Conservation (phyloP, 2,329 filamentous ascomycete species). For the Pseudogymnoascus sp. region DNA sequence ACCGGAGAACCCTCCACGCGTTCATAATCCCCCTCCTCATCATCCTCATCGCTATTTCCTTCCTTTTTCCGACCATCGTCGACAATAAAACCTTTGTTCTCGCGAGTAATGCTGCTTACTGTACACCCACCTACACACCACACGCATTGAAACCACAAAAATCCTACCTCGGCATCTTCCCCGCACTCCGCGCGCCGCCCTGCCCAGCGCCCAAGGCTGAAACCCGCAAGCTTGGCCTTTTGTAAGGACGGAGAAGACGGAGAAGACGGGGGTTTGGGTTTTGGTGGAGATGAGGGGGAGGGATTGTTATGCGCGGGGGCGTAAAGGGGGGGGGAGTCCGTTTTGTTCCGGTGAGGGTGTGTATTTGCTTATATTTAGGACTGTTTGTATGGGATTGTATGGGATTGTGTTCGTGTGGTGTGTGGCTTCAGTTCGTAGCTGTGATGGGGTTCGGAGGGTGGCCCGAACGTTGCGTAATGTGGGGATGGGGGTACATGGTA, state of each 20-base stretch:
- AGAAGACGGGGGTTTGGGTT: neutral
- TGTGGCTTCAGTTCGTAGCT: too few species aligned
- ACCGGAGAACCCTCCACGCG: too few species aligned
- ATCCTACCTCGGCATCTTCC: neutral
- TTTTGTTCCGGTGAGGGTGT: too few species aligned
- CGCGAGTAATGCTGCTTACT: neutral
- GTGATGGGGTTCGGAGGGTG: neutral
- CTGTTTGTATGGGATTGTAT: neutral
- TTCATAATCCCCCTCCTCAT: neutral
- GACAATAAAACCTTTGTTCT: too few species aligned
- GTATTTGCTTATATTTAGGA: too few species aligned
- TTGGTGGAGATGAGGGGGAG: neutral
- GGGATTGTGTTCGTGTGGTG: neutral
- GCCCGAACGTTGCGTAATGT: neutral
- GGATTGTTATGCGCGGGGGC: neutral
- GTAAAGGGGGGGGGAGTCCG: too few species aligned
- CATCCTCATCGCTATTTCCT: neutral
- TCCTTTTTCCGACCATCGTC: too few species aligned
- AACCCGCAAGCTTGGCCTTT: neutral
- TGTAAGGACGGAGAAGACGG: neutral
- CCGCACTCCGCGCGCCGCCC: neutral
- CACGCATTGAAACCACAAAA: neutral
- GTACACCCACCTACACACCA: too few species aligned
- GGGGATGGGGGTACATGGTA: neutral
- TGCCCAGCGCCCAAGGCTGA: neutral